These are phyloP conservation scores for Tetradesmus lagerheimii DNA, from an alignment of 139 green algal genomes.

Conservation along the genomic window DNA sequence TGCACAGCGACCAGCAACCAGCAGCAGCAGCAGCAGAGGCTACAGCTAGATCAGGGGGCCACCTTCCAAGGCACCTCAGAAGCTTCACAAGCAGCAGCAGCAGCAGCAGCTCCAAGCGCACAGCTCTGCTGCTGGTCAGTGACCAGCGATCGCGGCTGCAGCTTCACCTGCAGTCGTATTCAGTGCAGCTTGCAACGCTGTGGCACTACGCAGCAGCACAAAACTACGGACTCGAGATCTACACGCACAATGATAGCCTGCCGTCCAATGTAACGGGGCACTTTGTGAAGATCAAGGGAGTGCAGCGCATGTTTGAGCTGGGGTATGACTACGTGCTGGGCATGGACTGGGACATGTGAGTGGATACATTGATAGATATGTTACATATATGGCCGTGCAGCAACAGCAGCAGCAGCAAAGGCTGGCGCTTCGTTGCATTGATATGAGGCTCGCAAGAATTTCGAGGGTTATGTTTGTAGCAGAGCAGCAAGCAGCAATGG, in stretches of 20 bases:
- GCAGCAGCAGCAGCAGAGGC: neutral
- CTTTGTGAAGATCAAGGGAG: neutral
- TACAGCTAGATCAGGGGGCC: neutral
- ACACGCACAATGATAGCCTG: neutral
- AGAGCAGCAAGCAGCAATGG: neutral
- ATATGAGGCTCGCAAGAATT: too few species aligned
- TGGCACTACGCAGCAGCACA: neutral
- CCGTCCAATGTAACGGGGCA: neutral
- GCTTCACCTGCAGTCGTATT: neutral
- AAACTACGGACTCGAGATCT: neutral
- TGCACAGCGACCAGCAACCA: neutral
- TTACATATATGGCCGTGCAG: too few species aligned
- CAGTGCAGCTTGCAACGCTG: neutral
- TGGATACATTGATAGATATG: too few species aligned
- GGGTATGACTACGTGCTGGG: neutral
- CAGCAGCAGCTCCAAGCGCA: neutral
- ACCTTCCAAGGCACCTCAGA: neutral
- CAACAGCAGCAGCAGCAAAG: too few species aligned
- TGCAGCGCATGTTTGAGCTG: neutral
- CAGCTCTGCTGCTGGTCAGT: neutral
- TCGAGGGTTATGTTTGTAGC: neutral
- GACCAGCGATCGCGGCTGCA: neutral
- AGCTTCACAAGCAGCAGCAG: neutral
- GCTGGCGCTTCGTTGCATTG: too few species aligned
- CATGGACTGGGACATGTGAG: neutral